Percentiles rank a stretch among this genome's conserved stretches.
Conservation (phyloP, 345 rosid genomes). For the Punica granatum region DNA sequence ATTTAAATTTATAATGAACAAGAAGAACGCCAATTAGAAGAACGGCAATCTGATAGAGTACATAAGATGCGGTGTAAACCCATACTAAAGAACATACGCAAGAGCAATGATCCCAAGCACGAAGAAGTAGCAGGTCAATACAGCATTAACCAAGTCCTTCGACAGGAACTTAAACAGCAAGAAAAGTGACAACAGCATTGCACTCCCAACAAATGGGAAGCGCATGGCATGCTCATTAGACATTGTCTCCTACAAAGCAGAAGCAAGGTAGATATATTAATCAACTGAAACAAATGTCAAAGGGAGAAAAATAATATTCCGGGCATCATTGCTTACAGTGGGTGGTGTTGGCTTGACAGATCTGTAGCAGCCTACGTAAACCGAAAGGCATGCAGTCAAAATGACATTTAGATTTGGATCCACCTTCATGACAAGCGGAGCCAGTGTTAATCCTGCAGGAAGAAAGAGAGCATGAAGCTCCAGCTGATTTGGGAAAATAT, state of each 20-base stretch:
- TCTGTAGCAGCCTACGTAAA: slow-evolving; percentile 93
- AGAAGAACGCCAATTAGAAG: neutral
- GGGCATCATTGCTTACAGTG: slow-evolving; percentile 35
- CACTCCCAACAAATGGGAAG: slow-evolving; percentile 97
- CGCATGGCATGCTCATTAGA: slow-evolving; percentile 99
- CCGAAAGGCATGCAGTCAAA: slow-evolving; percentile 85
- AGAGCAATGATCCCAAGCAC: slow-evolving; percentile 91
- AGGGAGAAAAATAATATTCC: neutral
- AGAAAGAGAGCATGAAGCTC: neutral
- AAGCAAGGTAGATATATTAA: neutral
- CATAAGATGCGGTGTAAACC: slow-evolving; percentile 4
- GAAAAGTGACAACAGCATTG: slow-evolving; percentile 89
- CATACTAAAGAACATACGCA: slow-evolving; percentile 54
- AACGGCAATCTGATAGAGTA: neutral
- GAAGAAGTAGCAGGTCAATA: slow-evolving; percentile 85
- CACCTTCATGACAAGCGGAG: slow-evolving; percentile 85
- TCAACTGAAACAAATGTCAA: neutral
- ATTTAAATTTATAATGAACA: neutral
- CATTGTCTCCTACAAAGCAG: slow-evolving; percentile 77
- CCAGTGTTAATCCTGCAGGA: slow-evolving; percentile 72
- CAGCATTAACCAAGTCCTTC: slow-evolving; percentile 94
- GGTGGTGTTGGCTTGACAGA: slow-evolving; percentile 97
- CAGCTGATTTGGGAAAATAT: neutral
- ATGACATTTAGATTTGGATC: slow-evolving; percentile 87
- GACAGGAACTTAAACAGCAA: slow-evolving; percentile 93